Conservation (phyloP, 1,284 basidiomycete genomes). For the Pisolithus thermaeus region DNA sequence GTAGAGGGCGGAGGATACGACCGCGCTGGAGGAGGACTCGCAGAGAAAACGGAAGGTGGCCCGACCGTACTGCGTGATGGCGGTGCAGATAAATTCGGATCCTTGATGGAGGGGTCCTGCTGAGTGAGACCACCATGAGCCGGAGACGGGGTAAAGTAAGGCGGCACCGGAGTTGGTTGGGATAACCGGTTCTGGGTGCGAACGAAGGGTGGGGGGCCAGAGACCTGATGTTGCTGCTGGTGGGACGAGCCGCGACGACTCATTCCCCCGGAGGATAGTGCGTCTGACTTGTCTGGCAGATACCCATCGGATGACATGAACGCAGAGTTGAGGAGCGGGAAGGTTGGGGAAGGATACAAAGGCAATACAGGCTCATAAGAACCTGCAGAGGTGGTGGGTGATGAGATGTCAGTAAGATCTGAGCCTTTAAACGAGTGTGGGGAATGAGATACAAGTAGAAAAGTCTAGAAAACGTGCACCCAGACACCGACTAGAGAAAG, state of each 20-base stretch:
- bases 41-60: slow-evolving; percentile 1
- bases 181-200: not conserved
- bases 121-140: not conserved
- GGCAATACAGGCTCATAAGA: not conserved
- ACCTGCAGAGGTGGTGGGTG: slow-evolving; percentile 3
- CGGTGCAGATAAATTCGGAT: not conserved
- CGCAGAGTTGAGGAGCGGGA: not conserved
- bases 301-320: slow-evolving; percentile 6
- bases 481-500: not conserved
- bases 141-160: not conserved
- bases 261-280: not conserved
- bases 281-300: not conserved
- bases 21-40: slow-evolving; percentile 6
- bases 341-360: not conserved
- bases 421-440: not conserved
- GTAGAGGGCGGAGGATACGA: slow-evolving; percentile 11
- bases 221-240: not conserved
- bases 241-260: not conserved
- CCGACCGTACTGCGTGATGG: not conserved
- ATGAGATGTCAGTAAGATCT: not conserved
- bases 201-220: not conserved
- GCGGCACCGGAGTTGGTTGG: slow-evolving; percentile 2
- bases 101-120: not conserved
- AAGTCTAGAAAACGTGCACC: slow-evolving; percentile 1
- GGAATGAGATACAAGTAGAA: slow-evolving; percentile 1